These are phyloP conservation scores for Aureobasidium sp. DNA, from an alignment of 2,329 filamentous ascomycete species.

Conservation along the genomic window DNA sequence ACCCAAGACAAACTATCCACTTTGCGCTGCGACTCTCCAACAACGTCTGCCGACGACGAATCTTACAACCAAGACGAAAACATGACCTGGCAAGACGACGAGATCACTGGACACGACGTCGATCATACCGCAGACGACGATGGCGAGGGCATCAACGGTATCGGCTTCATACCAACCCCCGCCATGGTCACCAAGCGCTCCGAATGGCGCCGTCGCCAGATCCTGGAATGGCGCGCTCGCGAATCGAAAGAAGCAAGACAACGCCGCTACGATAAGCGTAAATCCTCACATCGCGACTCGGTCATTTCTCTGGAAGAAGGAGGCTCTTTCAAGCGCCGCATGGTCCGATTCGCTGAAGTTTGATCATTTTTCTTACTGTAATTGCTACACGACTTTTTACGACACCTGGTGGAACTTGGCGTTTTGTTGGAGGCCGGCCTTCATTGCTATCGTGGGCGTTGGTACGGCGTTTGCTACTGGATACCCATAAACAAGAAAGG, in stretches of 20 bases:
- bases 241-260: slow-evolving; percentile 67
- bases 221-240: slow-evolving; percentile 65
- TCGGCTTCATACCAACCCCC: slow-evolving; percentile 69
- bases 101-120: slow-evolving; percentile 66
- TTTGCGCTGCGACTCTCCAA: slow-evolving; percentile 10
- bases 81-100: slow-evolving; percentile 64
- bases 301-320: slow-evolving; percentile 17
- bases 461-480: slow-evolving; percentile 5
- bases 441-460: slow-evolving; percentile 8
- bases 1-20: slow-evolving; percentile 17
- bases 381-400: not conserved
- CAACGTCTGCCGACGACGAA: not conserved
- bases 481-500: slow-evolving; percentile 16
- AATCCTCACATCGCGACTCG: slow-evolving; percentile 25
- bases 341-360: slow-evolving; percentile 25
- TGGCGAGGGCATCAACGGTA: slow-evolving; percentile 69
- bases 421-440: not conserved
- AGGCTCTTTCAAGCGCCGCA: slow-evolving; percentile 21
- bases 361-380: not conserved
- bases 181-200: slow-evolving; percentile 63
- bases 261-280: slow-evolving; percentile 59
- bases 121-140: slow-evolving; percentile 61
- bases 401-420: not conserved
- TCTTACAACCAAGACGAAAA: slow-evolving; percentile 24
- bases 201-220: slow-evolving; percentile 63